Evolutionary conservation across 805 yeast genomes (phyloP).

Genomic region (Danielozyma ontarioensis): DNA sequence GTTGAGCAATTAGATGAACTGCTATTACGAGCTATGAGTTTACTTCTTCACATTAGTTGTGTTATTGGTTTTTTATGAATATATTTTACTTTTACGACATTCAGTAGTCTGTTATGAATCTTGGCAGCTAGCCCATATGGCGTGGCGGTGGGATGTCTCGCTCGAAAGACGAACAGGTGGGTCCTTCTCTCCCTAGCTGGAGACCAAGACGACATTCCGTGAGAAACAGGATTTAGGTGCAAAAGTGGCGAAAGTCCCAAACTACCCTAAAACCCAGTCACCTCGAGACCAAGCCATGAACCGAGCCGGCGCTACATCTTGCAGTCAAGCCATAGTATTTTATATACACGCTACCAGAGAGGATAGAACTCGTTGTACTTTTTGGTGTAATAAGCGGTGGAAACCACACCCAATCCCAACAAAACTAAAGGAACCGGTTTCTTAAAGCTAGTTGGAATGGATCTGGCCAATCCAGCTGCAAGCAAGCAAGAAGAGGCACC

Average conservation of each 20-base stretch:
- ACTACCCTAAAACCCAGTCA: too few species aligned
- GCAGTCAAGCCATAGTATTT: too few species aligned
- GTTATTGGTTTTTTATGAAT: background rate
- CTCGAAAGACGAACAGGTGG: too few species aligned
- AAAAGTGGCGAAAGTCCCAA: too few species aligned
- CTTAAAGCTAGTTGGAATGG: slow-evolving; percentile 50
- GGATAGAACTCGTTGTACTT: slow-evolving; percentile 72
- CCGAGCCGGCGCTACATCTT: too few species aligned
- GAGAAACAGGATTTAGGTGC: too few species aligned
- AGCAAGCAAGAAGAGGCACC: slow-evolving; percentile 63
- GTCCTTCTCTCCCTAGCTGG: too few species aligned
- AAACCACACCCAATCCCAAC: slow-evolving; percentile 55
- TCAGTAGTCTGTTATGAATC: background rate
- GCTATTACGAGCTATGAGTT: background rate
- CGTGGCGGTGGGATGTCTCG: too few species aligned
- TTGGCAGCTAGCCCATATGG: too few species aligned
- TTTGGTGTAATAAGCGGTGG: slow-evolving; percentile 64
- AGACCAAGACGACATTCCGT: too few species aligned
- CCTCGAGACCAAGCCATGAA: too few species aligned
- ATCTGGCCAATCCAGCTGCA: slow-evolving; percentile 70
- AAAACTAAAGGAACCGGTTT: slow-evolving; percentile 75
- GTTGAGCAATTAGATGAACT: slow-evolving; percentile 14
- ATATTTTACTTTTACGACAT: slow-evolving; percentile 1
- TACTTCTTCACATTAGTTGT: background rate
- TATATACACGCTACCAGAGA: slow-evolving; percentile 2